A percentile compares a stretch with the other conserved stretches of the same genome.
Evolutionary conservation across 805 yeast genomes (phyloP).

Genomic region (Aciculoconidium aculeatum): DNA sequence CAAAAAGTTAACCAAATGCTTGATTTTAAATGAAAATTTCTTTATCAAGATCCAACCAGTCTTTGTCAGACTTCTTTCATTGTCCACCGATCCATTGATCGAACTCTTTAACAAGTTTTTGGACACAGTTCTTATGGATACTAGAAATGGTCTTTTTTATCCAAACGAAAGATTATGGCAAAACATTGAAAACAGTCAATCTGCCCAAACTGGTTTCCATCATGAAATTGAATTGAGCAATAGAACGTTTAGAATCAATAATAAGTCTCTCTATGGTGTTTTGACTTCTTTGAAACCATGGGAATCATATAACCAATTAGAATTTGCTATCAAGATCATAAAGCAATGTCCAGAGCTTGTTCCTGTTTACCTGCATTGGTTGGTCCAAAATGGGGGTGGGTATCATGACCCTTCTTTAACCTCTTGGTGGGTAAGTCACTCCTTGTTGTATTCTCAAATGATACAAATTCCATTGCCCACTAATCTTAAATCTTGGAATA

Average conservation of each 20-base stretch:
- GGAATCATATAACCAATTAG: constrained; percentile 63
- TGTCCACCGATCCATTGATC: constrained; percentile 17
- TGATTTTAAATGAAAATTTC: constrained; percentile 73
- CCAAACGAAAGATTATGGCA: constrained; percentile 48
- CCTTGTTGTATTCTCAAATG: constrained; percentile 54
- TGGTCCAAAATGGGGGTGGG: constrained; percentile 54
- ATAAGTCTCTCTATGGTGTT: constrained; percentile 59
- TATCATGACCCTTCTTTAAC: constrained; percentile 73
- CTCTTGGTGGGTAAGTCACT: constrained; percentile 78
- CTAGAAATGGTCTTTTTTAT: constrained; percentile 41
- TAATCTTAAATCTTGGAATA: constrained; percentile 2
- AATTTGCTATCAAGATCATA: constrained; percentile 47
- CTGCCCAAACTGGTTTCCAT: constrained; percentile 37
- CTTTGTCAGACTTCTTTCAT: constrained; percentile 17
- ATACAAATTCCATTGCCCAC: constrained; percentile 55
- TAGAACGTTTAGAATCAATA: constrained; percentile 53
- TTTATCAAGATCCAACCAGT: constrained; percentile 52
- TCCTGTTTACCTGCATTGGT: constrained; percentile 59
- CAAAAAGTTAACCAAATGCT: constrained; percentile 64
- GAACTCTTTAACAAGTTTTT: constrained; percentile 43
- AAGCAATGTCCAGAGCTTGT: constrained; percentile 59
- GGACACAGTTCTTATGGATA: constrained; percentile 43
- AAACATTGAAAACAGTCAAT: constrained; percentile 16
- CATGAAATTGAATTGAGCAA: constrained; percentile 26
- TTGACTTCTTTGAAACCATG: constrained; percentile 71